A percentile compares a stretch with the other conserved stretches of the same genome.
Evolutionary conservation across 2,329 filamentous ascomycete species (phyloP).

Genomic region (Phialocephala sp.): DNA sequence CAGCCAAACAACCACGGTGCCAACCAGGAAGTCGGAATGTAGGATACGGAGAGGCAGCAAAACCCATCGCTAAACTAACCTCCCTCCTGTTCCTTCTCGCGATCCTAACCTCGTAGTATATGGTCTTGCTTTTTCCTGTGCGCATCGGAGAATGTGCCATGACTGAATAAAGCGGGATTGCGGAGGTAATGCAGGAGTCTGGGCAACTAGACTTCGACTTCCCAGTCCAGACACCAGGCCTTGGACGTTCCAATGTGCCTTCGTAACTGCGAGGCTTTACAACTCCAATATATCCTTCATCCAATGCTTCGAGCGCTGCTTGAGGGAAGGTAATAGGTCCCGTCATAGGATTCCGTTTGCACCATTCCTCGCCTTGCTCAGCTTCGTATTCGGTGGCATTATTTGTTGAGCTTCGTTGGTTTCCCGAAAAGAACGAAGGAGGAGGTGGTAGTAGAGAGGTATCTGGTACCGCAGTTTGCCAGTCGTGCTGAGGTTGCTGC

Average conservation of each 20-base stretch:
- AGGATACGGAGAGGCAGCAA: slow-evolving; percentile 76
- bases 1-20: slow-evolving; percentile 75
- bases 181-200: slow-evolving; percentile 70
- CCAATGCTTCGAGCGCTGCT: slow-evolving; percentile 54
- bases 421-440: slow-evolving; percentile 62
- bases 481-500: slow-evolving; percentile 62
- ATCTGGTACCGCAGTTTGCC: slow-evolving; percentile 74
- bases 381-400: slow-evolving; percentile 72
- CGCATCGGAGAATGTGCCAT: slow-evolving; percentile 61
- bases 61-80: slow-evolving; percentile 69
- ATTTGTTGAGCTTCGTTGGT: slow-evolving; percentile 68
- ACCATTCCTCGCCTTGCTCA: slow-evolving; percentile 70
- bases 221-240: slow-evolving; percentile 58
- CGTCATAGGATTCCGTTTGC: slow-evolving; percentile 62
- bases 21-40: slow-evolving; percentile 79
- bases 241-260: slow-evolving; percentile 52
- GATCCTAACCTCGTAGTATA: slow-evolving; percentile 76
- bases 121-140: slow-evolving; percentile 53
- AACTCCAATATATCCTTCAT: slow-evolving; percentile 58
- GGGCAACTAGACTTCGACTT: slow-evolving; percentile 50
- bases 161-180: slow-evolving; percentile 71
- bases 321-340: slow-evolving; percentile 56
- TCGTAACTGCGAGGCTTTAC: slow-evolving; percentile 56
- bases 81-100: slow-evolving; percentile 48
- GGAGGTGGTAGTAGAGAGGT: slow-evolving; percentile 75